Evolutionary conservation across 2,329 filamentous ascomycete species (phyloP).

Genomic region (Albifimbria verrucaria): DNA sequence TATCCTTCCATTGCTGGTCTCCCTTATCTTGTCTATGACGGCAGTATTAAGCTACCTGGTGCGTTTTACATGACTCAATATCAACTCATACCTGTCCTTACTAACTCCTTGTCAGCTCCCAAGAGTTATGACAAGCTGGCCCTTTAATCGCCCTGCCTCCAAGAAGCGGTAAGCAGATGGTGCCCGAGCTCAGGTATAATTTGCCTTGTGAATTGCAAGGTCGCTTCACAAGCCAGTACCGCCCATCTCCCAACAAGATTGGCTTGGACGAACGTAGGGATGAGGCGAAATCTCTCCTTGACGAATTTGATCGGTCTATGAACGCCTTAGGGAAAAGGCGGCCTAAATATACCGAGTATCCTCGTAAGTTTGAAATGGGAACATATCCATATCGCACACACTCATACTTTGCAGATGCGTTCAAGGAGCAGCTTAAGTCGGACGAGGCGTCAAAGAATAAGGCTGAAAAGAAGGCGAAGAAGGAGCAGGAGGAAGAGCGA

Average conservation of each 20-base stretch:
- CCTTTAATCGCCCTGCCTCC: conserved; percentile 39
- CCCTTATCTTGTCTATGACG: conserved; percentile 33
- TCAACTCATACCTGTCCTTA: not conserved
- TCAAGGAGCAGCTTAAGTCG: conserved; percentile 44
- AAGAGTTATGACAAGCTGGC: conserved; percentile 44
- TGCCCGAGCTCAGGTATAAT: conserved; percentile 34
- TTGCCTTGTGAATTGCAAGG: conserved; percentile 44
- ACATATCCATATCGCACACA: conserved; percentile 2
- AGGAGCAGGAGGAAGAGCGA: conserved; percentile 36
- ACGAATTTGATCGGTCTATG: conserved; percentile 41
- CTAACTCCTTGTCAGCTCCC: conserved; percentile 21
- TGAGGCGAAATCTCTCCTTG: conserved; percentile 36
- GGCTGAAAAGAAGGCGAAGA: conserved; percentile 42
- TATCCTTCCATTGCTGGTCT: conserved; percentile 37
- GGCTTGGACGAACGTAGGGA: conserved; percentile 38
- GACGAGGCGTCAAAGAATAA: conserved; percentile 44
- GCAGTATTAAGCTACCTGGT: conserved; percentile 37
- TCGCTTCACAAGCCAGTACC: conserved; percentile 37
- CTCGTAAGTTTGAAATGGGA: conserved; percentile 24
- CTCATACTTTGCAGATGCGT: conserved; percentile 32
- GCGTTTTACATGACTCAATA: not conserved
- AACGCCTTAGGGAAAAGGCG: conserved; percentile 36
- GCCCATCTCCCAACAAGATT: conserved; percentile 33
- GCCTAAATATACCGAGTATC: conserved; percentile 45
- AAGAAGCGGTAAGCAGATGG: conserved; percentile 33